A percentile compares a stretch with the other conserved stretches of the same genome.
Evolutionary conservation across 768 basidiomycete species (phyloP).

Genomic region (Mycena sanguinolenta): DNA sequence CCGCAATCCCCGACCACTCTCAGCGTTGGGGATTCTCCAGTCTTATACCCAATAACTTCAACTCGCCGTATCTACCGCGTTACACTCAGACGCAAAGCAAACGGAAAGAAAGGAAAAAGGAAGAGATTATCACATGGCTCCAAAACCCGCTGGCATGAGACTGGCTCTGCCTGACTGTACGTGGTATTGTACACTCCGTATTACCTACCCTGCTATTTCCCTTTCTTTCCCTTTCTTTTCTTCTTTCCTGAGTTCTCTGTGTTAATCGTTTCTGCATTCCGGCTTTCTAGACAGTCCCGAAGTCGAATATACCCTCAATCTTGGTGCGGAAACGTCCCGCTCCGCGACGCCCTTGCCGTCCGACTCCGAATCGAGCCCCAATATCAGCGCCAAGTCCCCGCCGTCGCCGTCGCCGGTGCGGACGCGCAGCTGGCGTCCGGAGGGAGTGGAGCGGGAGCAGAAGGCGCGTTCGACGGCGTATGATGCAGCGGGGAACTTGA

Average conservation of each 20-base stretch:
- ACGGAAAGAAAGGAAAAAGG: too few species aligned
- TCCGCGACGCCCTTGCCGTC: not conserved
- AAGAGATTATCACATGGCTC: constrained; percentile 2
- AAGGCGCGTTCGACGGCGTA: constrained; percentile 23
- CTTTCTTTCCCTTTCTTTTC: too few species aligned
- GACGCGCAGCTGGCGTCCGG: constrained; percentile 8
- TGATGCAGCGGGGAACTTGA: constrained; percentile 27
- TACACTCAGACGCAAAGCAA: too few species aligned
- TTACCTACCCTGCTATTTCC: too few species aligned
- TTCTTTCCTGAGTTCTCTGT: too few species aligned
- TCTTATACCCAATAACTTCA: too few species aligned
- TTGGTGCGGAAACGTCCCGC: constrained; percentile 20
- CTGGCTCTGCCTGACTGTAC: not conserved
- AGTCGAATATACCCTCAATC: constrained; percentile 29
- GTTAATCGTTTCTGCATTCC: too few species aligned
- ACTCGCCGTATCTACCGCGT: too few species aligned
- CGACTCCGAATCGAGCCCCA: not conserved
- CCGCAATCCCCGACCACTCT: not conserved
- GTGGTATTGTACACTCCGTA: not conserved
- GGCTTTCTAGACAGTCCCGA: constrained; percentile 24
- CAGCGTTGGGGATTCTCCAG: too few species aligned
- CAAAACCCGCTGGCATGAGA: not conserved
- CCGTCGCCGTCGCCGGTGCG: constrained; percentile 7
- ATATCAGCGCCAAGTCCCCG: too few species aligned
- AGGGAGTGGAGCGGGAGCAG: not conserved